A percentile compares a stretch with the other conserved stretches of the same genome.
These are phyloP conservation scores for Auxenochlorella pyrenoidosa DNA, from an alignment of 139 green algal genomes.

Conservation along the genomic window DNA sequence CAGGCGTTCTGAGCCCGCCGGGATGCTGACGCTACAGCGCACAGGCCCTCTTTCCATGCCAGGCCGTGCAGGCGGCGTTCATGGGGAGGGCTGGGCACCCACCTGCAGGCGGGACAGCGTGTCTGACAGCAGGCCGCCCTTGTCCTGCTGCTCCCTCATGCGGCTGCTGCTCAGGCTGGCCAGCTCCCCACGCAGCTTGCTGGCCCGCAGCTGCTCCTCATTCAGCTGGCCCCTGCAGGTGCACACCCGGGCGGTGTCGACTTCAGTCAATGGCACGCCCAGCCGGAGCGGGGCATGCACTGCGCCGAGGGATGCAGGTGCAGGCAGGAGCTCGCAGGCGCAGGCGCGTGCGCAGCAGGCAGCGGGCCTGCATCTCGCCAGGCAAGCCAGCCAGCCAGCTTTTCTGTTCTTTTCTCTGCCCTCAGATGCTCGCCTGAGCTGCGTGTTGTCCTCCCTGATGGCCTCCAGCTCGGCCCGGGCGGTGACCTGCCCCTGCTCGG, in stretches of 20 bases:
- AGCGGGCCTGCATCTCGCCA: not conserved
- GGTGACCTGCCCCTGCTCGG: conserved; percentile 34
- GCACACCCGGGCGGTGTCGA: not conserved
- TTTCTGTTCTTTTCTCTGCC: too few relatives aligned
- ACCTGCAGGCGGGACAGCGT: conserved; percentile 35
- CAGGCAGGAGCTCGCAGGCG: too few relatives aligned
- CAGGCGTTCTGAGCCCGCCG: too few relatives aligned
- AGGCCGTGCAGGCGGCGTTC: not conserved
- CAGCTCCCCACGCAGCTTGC: conserved; percentile 44
- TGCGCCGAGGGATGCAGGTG: too few relatives aligned
- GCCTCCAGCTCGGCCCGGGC: conserved; percentile 34
- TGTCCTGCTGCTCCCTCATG: conserved; percentile 30
- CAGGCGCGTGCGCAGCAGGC: too few relatives aligned
- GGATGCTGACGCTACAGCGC: too few relatives aligned
- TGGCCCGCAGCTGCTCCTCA: conserved; percentile 31
- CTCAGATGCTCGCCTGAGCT: not conserved
- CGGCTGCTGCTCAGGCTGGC: conserved; percentile 14
- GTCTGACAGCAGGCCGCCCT: conserved; percentile 24
- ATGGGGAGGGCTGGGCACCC: not conserved
- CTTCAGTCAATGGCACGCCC: too few relatives aligned
- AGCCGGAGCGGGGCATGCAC: too few relatives aligned
- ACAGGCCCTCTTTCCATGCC: too few relatives aligned
- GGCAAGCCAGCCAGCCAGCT: not conserved
- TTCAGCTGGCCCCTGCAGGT: conserved; percentile 24
- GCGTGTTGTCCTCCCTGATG: conserved; percentile 35